A percentile compares a stretch with the other conserved stretches of the same genome.
Conservation (phyloP, 2,329 filamentous ascomycete genomes). For the Dothistroma septosporum region DNA sequence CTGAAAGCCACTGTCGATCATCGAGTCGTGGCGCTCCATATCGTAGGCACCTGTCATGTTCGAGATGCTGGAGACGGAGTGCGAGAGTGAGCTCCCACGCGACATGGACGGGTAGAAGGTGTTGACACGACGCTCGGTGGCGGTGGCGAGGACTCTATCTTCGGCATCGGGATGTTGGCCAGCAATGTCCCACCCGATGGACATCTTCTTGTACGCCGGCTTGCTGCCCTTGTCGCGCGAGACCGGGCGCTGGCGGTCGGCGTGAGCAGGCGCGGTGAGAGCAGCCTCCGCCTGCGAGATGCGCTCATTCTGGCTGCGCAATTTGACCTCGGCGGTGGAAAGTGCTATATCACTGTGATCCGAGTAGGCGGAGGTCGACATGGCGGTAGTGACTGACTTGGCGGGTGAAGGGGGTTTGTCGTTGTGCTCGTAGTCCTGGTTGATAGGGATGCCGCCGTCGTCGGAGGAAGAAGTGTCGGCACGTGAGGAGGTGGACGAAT, state of each 20-base stretch:
- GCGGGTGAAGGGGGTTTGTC: neutral
- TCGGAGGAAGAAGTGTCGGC: conserved; percentile 6
- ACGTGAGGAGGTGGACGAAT: conserved; percentile 4
- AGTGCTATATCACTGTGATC: conserved; percentile 1
- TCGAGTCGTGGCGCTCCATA: conserved; percentile 22
- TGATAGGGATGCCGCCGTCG: neutral
- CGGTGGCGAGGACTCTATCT: conserved; percentile 12
- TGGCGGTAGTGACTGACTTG: conserved; percentile 4
- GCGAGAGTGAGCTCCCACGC: conserved; percentile 24
- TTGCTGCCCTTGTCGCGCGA: conserved; percentile 25
- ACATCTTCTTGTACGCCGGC: conserved; percentile 27
- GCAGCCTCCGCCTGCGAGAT: conserved; percentile 31
- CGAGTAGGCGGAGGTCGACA: conserved; percentile 14
- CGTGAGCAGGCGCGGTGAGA: conserved; percentile 16
- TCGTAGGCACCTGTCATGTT: conserved; percentile 21
- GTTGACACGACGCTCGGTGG: conserved; percentile 30
- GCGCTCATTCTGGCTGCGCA: conserved; percentile 33
- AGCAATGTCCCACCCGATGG: conserved; percentile 18
- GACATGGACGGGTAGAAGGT: conserved; percentile 28
- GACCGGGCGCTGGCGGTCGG: conserved; percentile 16
- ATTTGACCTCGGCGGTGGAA: conserved; percentile 30
- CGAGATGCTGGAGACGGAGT: conserved; percentile 29
- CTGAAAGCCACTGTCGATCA: conserved; percentile 29
- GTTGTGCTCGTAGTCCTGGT: neutral
- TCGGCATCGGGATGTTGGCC: conserved; percentile 10